These are phyloP conservation scores for Phellinidium pouzarii DNA, from an alignment of 1,284 basidiomycete species.

Conservation along the genomic window DNA sequence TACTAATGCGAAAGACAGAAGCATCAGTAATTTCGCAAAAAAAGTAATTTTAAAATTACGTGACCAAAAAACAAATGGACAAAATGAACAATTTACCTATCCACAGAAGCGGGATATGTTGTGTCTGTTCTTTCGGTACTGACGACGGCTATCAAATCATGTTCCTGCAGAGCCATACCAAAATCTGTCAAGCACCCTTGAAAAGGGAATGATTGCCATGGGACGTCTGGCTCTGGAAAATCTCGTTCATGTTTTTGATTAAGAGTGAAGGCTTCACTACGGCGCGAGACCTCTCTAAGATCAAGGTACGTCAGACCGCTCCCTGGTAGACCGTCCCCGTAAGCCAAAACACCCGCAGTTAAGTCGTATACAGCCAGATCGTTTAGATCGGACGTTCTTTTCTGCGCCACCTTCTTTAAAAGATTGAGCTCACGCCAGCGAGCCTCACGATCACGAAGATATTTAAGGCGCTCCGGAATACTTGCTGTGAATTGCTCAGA, in stretches of 20 bases:
- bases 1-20: neutral
- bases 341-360: constrained; percentile 1
- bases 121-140: neutral
- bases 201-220: constrained; percentile 7
- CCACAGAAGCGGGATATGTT: neutral
- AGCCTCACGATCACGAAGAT: constrained; percentile 3
- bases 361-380: constrained; percentile 1
- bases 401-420: neutral
- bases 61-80: neutral
- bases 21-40: neutral
- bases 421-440: constrained; percentile 11
- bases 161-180: constrained; percentile 9
- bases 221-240: neutral
- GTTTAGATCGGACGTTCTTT: neutral
- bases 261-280: neutral
- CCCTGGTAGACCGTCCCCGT: neutral
- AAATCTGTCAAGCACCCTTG: constrained; percentile 1
- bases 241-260: neutral
- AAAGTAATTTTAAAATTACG: neutral
- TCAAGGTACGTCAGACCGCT: neutral
- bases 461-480: neutral
- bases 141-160: constrained; percentile 10
- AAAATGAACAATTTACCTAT: neutral
- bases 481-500: neutral
- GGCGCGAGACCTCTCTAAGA: constrained; percentile 4